Percentiles rank a stretch among this genome's conserved stretches.
These are phyloP conservation scores for Neofusicoccum sp. DNA, from an alignment of 2,329 filamentous ascomycete genomes.

Conservation along the genomic window DNA sequence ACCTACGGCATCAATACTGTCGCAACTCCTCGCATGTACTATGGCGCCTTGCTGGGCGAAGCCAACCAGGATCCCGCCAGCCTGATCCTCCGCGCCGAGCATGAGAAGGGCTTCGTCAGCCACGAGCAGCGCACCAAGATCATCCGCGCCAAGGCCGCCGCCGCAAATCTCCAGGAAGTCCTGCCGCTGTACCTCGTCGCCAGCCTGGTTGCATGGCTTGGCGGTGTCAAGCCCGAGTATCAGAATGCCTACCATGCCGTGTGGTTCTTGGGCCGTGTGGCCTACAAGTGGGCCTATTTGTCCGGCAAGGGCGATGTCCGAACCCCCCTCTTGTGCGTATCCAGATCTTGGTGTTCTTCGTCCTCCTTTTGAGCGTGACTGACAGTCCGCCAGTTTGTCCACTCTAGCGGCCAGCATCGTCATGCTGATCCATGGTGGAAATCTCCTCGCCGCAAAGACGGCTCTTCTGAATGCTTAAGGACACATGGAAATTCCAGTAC, in stretches of 20 bases:
- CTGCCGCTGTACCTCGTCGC: conserved; percentile 12
- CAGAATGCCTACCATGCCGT: conserved; percentile 2
- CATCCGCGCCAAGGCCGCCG: conserved; percentile 2
- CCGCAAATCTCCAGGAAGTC: not conserved
- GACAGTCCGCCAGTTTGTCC: not conserved
- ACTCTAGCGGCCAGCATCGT: too few relatives aligned
- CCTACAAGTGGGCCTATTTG: conserved; percentile 14
- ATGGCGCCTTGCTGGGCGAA: not conserved
- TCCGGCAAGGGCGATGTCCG: not conserved
- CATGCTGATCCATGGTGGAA: too few relatives aligned
- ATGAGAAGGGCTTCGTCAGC: conserved; percentile 10
- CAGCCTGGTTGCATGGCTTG: conserved; percentile 7
- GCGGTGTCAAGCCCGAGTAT: not conserved
- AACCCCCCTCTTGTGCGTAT: not conserved
- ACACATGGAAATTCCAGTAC: too few relatives aligned
- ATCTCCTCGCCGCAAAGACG: too few relatives aligned
- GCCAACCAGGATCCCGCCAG: conserved; percentile 7
- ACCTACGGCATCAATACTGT: conserved; percentile 12
- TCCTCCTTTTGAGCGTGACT: not conserved
- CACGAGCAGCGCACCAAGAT: conserved; percentile 8
- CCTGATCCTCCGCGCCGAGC: not conserved
- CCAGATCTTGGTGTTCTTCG: not conserved
- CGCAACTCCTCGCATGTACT: conserved; percentile 14
- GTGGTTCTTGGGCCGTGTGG: not conserved
- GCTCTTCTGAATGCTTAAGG: too few relatives aligned